A percentile compares a stretch with the other conserved stretches of the same genome.
phyloP scores from a whole-genome alignment of 2,329 filamentous ascomycete genomes.

The Fonsecaea multimorphosa region DNA sequence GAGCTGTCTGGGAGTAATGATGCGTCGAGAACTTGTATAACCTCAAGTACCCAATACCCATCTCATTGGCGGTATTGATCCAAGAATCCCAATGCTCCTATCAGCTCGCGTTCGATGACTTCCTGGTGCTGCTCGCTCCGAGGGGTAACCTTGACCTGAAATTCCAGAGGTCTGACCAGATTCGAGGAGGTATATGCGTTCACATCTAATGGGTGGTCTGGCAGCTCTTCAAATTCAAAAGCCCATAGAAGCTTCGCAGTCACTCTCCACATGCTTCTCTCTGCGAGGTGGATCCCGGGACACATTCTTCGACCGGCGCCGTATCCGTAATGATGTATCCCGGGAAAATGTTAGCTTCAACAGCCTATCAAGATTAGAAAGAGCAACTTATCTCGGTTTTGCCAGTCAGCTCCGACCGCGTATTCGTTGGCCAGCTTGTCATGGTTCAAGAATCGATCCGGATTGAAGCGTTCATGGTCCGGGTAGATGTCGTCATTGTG shows the following conservation, averaged over 20 bases:
- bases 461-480: slow-evolving; percentile 49
- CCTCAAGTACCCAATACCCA: too few relatives aligned
- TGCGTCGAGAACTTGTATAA: too few relatives aligned
- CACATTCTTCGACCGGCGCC: slow-evolving; percentile 57
- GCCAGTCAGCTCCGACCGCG: slow-evolving; percentile 43
- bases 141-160: slow-evolving; percentile 15
- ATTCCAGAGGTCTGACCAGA: slow-evolving; percentile 22
- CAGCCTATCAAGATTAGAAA: too few relatives aligned
- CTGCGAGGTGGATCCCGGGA: slow-evolving; percentile 57
- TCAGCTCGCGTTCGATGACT: slow-evolving; percentile 15
- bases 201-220: slow-evolving; percentile 18
- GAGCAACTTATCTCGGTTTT: slow-evolving; percentile 44
- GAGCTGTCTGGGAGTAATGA: too few relatives aligned
- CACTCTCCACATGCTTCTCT: slow-evolving; percentile 56
- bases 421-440: slow-evolving; percentile 46
- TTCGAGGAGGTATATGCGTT: slow-evolving; percentile 29
- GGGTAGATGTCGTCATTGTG: slow-evolving; percentile 50
- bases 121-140: slow-evolving; percentile 16
- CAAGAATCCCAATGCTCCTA: slow-evolving; percentile 19
- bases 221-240: slow-evolving; percentile 38
- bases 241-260: slow-evolving; percentile 62
- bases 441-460: slow-evolving; percentile 45
- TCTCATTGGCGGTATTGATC: too few relatives aligned
- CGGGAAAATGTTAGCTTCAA: too few relatives aligned
- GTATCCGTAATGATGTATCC: slow-evolving; percentile 31